Percentiles rank a stretch among this genome's conserved stretches.
phyloP scores from a whole-genome alignment of 805 yeast species.

The Yamadazyma paraphyllophila region DNA sequence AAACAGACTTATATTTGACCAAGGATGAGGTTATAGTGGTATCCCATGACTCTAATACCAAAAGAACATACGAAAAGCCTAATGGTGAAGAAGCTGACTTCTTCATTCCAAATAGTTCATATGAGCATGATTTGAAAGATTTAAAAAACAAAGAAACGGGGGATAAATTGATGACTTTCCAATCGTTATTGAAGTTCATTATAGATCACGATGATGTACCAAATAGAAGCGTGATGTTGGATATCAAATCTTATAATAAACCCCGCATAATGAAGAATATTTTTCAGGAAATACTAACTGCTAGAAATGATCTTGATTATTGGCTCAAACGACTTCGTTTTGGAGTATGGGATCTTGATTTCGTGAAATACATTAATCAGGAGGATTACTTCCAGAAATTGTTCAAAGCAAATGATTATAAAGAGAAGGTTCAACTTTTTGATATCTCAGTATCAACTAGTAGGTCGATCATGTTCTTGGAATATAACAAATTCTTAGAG shows the following conservation, averaged over 20 bases:
- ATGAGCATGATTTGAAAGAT: constrained; percentile 24
- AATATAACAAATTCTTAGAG: constrained; percentile 36
- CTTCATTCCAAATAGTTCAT: constrained; percentile 32
- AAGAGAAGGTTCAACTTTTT: constrained; percentile 28
- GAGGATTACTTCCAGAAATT: constrained; percentile 31
- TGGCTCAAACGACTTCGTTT: constrained; percentile 39
- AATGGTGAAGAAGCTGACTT: constrained; percentile 35
- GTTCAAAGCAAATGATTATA: constrained; percentile 14
- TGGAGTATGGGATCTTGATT: constrained; percentile 42
- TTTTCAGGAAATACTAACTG: constrained; percentile 27
- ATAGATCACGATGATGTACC: constrained; percentile 12
- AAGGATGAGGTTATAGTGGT: constrained; percentile 37
- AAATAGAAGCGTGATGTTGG: constrained; percentile 32
- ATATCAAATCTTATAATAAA: constrained; percentile 40
- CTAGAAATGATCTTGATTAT: constrained; percentile 30
- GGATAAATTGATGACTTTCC: constrained; percentile 32
- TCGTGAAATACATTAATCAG: constrained; percentile 39
- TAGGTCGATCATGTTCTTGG: constrained; percentile 30
- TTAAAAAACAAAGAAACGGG: constrained; percentile 32
- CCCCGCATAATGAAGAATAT: constrained; percentile 28
- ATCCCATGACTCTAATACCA: constrained; percentile 40
- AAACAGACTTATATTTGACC: constrained; percentile 44
- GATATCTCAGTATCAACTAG: constrained; percentile 37
- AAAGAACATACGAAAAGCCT: constrained; percentile 33
- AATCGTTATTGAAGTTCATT: constrained; percentile 30